Evolutionary conservation across 352 stramenopile species (phyloP).

Genomic region (Phytopythium delawarense): DNA sequence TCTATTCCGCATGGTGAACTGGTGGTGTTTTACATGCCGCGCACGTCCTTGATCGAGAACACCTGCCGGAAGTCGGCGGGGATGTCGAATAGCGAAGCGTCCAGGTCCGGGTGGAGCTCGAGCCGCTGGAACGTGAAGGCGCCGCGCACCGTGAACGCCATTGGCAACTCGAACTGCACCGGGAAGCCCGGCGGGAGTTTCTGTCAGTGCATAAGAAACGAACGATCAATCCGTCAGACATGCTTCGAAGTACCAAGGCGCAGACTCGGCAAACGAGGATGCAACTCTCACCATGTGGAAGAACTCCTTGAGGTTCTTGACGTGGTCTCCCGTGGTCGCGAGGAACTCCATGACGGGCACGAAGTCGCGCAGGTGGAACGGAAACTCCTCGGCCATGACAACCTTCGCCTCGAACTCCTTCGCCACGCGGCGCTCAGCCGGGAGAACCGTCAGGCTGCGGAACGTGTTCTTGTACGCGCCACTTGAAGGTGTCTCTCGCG

Average conservation of each 20-base stretch:
- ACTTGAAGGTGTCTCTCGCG: neutral
- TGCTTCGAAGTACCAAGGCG: neutral
- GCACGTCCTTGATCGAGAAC: slow-evolving; percentile 50
- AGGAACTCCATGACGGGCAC: slow-evolving; percentile 75
- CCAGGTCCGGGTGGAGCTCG: slow-evolving; percentile 41
- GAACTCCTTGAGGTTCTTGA: slow-evolving; percentile 80
- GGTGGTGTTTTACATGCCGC: neutral
- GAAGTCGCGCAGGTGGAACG: slow-evolving; percentile 69
- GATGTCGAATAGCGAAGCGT: slow-evolving; percentile 51
- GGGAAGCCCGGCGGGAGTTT: slow-evolving; percentile 79
- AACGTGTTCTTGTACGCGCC: slow-evolving; percentile 41
- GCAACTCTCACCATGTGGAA: slow-evolving; percentile 61
- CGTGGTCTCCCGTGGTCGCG: slow-evolving; percentile 66
- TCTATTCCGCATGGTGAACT: too few relatives aligned
- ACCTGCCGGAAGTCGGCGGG: slow-evolving; percentile 50
- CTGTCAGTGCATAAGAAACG: slow-evolving; percentile 12
- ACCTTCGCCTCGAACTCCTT: slow-evolving; percentile 82
- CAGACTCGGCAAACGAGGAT: neutral
- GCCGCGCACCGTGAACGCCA: slow-evolving; percentile 79
- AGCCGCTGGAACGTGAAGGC: slow-evolving; percentile 82
- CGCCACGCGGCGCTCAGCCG: slow-evolving; percentile 26
- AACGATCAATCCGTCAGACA: neutral
- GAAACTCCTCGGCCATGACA: slow-evolving; percentile 72
- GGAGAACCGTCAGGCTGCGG: slow-evolving; percentile 60
- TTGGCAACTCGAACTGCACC: slow-evolving; percentile 77